These are phyloP conservation scores for Fusarium humuli DNA, from an alignment of 2,329 filamentous ascomycete species.

Conservation along the genomic window DNA sequence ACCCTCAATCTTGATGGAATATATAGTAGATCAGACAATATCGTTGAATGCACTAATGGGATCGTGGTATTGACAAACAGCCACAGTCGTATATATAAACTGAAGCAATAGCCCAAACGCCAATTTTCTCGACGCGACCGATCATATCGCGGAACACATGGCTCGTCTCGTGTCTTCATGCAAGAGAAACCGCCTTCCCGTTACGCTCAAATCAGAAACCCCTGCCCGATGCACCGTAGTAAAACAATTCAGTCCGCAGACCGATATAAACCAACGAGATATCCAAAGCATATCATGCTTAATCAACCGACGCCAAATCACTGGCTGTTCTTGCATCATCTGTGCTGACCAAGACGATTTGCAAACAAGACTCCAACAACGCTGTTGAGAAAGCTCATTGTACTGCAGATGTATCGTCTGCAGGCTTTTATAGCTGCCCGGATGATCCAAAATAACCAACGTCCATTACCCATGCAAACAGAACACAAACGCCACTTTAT, in stretches of 20 bases:
- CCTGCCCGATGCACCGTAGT: constrained; percentile 23
- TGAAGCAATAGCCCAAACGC: constrained; percentile 24
- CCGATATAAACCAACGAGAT: neutral
- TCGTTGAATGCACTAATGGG: neutral
- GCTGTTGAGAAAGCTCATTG: neutral
- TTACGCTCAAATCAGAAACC: constrained; percentile 27
- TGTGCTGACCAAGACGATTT: neutral
- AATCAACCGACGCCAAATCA: neutral
- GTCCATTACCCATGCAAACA: neutral
- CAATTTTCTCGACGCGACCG: constrained; percentile 25
- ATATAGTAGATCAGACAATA: neutral
- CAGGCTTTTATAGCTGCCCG: neutral
- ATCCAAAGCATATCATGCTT: neutral
- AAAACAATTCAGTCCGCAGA: constrained; percentile 16
- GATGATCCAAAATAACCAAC: neutral
- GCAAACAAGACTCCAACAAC: neutral
- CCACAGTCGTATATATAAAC: constrained; percentile 21
- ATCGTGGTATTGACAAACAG: constrained; percentile 17
- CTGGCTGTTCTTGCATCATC: neutral
- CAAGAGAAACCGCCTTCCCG: constrained; percentile 21
- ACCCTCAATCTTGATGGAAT: neutral
- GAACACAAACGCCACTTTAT: constrained; percentile 16
- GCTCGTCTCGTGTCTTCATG: constrained; percentile 30
- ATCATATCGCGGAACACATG: constrained; percentile 26
- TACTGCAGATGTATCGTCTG: neutral